These are phyloP conservation scores for Melaleuca quinquenervia DNA, from an alignment of 345 rosid species.

Conservation along the genomic window DNA sequence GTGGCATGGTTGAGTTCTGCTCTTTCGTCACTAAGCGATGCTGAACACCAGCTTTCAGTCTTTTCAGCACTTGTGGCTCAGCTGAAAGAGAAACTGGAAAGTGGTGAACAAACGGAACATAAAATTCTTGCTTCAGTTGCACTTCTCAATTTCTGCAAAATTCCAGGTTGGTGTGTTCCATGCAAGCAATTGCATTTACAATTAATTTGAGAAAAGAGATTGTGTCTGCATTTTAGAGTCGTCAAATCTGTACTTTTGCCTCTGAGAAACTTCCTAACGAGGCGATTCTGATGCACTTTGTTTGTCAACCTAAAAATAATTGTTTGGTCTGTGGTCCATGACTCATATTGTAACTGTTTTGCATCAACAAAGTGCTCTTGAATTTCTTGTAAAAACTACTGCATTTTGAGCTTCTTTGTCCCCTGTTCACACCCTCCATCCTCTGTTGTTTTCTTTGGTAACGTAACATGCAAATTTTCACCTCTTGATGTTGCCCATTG, in stretches of 20 bases:
- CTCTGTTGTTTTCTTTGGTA: not conserved
- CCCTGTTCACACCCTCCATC: not conserved
- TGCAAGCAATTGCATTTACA: not conserved
- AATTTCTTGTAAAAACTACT: not conserved
- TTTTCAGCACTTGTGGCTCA: slow-evolving; percentile 27
- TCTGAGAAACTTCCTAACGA: not conserved
- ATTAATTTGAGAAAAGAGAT: not conserved
- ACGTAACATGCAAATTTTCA: not conserved
- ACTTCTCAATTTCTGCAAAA: slow-evolving; percentile 36
- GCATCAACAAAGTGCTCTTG: not conserved
- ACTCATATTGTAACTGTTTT: not conserved
- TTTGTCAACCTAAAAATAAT: not conserved
- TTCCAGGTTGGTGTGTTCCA: slow-evolving; percentile 27
- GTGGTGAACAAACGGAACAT: slow-evolving; percentile 18
- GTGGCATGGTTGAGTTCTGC: slow-evolving; percentile 42
- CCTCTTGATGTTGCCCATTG: not conserved
- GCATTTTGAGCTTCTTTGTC: not conserved
- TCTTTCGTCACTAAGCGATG: slow-evolving; percentile 21
- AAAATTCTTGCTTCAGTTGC: slow-evolving; percentile 46
- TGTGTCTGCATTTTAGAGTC: not conserved
- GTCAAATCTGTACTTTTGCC: not conserved
- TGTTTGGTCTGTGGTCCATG: not conserved
- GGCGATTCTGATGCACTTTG: not conserved
- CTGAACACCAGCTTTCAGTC: slow-evolving; percentile 22
- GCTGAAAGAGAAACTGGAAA: slow-evolving; percentile 29